phyloP scores from a whole-genome alignment of 140 eudicot genomes.

The Erigeron philadelphicus region DNA sequence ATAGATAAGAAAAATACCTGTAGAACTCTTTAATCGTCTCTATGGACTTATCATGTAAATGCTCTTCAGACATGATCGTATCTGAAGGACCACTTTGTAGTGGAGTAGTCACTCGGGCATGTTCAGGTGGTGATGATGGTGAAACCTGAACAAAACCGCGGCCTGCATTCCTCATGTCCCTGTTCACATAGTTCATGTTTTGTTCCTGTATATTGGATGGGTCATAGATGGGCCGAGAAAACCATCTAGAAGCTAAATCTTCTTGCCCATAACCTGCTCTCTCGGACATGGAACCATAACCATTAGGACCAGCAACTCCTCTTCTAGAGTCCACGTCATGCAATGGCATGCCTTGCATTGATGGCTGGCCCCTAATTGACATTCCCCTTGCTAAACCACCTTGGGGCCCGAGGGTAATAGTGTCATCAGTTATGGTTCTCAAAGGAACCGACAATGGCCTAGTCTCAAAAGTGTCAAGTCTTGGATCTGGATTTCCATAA shows the following conservation, averaged over 20 bases:
- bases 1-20: slow-evolving; percentile 41
- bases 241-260: slow-evolving; percentile 42
- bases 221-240: slow-evolving; percentile 42
- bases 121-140: slow-evolving; percentile 44
- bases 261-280: slow-evolving; percentile 52
- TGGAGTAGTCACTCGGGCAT: slow-evolving; percentile 28
- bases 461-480: slow-evolving; percentile 60
- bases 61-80: slow-evolving; percentile 56
- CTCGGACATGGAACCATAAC: slow-evolving; percentile 43
- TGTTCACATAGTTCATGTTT: slow-evolving; percentile 27
- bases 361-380: slow-evolving; percentile 75
- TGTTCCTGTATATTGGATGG: slow-evolving; percentile 35
- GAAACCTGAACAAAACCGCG: slow-evolving; percentile 39
- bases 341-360: slow-evolving; percentile 28
- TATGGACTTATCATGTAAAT: slow-evolving; percentile 58
- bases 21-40: slow-evolving; percentile 75
- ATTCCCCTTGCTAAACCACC: slow-evolving; percentile 94
- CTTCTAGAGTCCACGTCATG: slow-evolving; percentile 49
- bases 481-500: slow-evolving; percentile 59
- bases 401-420: slow-evolving; percentile 89
- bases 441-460: slow-evolving; percentile 55
- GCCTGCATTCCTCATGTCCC: slow-evolving; percentile 37
- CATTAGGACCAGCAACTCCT: slow-evolving; percentile 41
- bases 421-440: slow-evolving; percentile 54
- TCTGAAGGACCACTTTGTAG: slow-evolving; percentile 41